A percentile compares a stretch with the other conserved stretches of the same genome.
These are phyloP conservation scores for Strigomonas culicis DNA, from an alignment of 208 protist genomes.

Conservation along the genomic window DNA sequence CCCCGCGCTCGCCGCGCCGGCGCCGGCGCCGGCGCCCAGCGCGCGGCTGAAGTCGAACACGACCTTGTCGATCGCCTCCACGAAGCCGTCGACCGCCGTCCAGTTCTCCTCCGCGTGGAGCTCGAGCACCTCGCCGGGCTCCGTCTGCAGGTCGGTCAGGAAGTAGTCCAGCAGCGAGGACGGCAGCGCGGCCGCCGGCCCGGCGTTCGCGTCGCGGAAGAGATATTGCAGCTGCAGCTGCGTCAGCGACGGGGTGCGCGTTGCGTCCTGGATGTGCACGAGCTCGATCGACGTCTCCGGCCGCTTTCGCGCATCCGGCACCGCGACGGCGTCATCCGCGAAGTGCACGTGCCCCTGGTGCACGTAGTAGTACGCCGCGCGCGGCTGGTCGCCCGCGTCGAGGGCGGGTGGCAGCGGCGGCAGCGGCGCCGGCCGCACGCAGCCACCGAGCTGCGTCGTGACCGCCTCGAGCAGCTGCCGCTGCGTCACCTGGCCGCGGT, in stretches of 20 bases:
- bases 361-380: background rate
- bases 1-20: conserved; percentile 10
- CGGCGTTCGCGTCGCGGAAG: conserved; percentile 2
- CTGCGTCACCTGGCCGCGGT: conserved; percentile 84
- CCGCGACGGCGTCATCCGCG: background rate
- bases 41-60: conserved; percentile 65
- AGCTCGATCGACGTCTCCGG: conserved; percentile 8
- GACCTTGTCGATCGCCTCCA: conserved; percentile 56
- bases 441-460: conserved; percentile 51
- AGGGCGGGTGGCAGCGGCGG: background rate
- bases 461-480: conserved; percentile 68
- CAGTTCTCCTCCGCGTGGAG: conserved; percentile 75
- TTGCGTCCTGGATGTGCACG: conserved; percentile 19
- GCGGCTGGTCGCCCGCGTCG: too few relatives aligned
- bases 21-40: too few relatives aligned
- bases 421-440: conserved; percentile 22
- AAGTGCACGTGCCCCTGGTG: background rate
- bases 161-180: conserved; percentile 28
- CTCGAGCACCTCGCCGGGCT: conserved; percentile 49
- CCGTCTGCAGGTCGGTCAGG: conserved; percentile 70
- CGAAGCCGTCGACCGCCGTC: conserved; percentile 74
- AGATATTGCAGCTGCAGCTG: too few relatives aligned
- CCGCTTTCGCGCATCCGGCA: background rate
- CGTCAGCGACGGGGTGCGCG: background rate
- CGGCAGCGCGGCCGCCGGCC: conserved; percentile 16